A percentile compares a stretch with the other conserved stretches of the same genome.
These are phyloP conservation scores for Nevesoporus exiguus DNA, from an alignment of 768 basidiomycete genomes.

Conservation along the genomic window DNA sequence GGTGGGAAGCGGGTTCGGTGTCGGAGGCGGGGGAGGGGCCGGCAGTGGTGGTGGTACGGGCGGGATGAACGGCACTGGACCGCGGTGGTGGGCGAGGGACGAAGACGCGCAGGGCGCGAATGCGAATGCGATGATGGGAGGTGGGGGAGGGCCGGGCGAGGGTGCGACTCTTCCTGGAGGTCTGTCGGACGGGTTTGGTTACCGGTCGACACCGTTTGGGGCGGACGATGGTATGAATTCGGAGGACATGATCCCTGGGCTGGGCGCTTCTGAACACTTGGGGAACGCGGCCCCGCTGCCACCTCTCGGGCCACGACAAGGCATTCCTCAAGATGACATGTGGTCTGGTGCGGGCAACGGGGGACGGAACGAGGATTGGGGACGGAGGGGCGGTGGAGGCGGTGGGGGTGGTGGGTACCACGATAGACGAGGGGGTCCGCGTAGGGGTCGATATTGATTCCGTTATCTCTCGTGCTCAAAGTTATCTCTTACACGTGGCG, in stretches of 20 bases:
- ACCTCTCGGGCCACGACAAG: constrained; percentile 33
- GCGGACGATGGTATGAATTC: constrained; percentile 30
- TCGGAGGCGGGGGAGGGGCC: constrained; percentile 24
- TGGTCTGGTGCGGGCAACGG: constrained; percentile 35
- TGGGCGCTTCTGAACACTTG: constrained; percentile 41
- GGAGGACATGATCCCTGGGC: constrained; percentile 66
- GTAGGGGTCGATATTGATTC: constrained; percentile 27
- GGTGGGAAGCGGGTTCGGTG: constrained; percentile 9
- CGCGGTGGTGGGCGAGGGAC: constrained; percentile 46
- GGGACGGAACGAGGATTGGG: constrained; percentile 37
- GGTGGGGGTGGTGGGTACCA: constrained; percentile 35
- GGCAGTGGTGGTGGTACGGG: no score
- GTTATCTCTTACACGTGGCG: no score
- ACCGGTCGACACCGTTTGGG: constrained; percentile 24
- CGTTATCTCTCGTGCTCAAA: not conserved
- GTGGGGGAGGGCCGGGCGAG: not conserved
- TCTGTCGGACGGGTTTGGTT: constrained; percentile 20
- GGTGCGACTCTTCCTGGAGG: constrained; percentile 18
- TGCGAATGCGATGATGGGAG: not conserved
- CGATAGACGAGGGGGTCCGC: constrained; percentile 23
- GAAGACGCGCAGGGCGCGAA: constrained; percentile 33
- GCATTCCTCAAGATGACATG: constrained; percentile 51
- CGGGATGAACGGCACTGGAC: constrained; percentile 13
- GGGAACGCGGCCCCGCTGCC: constrained; percentile 5
- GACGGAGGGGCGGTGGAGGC: constrained; percentile 33